Percentiles rank a stretch among this genome's conserved stretches.
phyloP scores from a whole-genome alignment of 306 rosid genomes.

The Prunus salicina region DNA sequence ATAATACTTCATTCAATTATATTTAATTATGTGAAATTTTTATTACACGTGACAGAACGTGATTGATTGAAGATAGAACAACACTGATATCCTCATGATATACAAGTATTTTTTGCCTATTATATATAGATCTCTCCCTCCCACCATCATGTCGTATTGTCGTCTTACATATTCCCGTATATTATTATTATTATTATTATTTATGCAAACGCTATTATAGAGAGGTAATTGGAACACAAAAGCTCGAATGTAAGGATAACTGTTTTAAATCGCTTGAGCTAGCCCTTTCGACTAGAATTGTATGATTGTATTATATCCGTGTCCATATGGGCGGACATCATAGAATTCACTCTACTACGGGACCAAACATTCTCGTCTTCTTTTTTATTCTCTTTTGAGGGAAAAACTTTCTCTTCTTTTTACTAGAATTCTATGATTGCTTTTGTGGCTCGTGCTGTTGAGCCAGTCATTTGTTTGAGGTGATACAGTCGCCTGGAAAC shows the following conservation, averaged over 20 bases:
- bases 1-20: too few relatives aligned
- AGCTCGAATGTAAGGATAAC: too few relatives aligned
- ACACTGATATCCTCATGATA: too few relatives aligned
- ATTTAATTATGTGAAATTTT: too few relatives aligned
- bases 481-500: background rate
- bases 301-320: background rate
- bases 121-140: conserved; percentile 4
- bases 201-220: too few relatives aligned
- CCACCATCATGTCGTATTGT: background rate
- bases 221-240: too few relatives aligned
- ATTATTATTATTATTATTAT: background rate
- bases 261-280: too few relatives aligned
- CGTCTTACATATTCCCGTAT: background rate
- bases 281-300: background rate
- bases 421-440: conserved; percentile 5
- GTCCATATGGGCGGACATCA: conserved; percentile 4
- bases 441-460: conserved; percentile 12
- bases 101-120: too few relatives aligned
- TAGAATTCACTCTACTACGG: background rate
- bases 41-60: fast-evolving
- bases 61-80: too few relatives aligned
- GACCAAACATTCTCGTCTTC: background rate
- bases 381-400: too few relatives aligned
- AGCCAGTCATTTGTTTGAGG: background rate
- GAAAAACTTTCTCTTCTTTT: conserved; percentile 1